phyloP scores from a whole-genome alignment of 495 filamentous ascomycete genomes.

The Xylaria acuta region DNA sequence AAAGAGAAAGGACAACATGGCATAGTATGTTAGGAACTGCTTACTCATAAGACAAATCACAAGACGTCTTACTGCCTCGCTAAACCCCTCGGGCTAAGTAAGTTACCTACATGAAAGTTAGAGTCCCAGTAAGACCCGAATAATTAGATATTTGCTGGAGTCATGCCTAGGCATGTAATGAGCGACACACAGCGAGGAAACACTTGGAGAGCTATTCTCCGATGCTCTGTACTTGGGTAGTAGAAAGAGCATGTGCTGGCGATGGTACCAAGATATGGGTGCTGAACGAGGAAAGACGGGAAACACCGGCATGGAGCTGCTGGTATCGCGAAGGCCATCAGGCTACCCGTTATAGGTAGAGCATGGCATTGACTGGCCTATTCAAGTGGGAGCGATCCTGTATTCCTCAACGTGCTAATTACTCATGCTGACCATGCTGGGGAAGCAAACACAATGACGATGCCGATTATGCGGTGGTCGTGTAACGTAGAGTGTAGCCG shows the following conservation, averaged over 20 bases:
- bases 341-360: not conserved
- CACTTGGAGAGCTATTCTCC: not conserved
- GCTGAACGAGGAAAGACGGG: not conserved
- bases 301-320: not conserved
- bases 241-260: not conserved
- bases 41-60: conserved; percentile 21
- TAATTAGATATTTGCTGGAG: not conserved
- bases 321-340: not conserved
- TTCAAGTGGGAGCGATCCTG: not conserved
- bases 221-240: not conserved
- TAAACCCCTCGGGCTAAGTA: too few relatives aligned
- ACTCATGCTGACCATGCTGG: not conserved
- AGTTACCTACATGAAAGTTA: not conserved
- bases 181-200: not conserved
- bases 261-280: not conserved
- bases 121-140: not conserved
- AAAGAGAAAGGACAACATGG: not conserved
- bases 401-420: not conserved
- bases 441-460: conserved; percentile 5
- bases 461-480: not conserved
- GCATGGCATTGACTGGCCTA: not conserved
- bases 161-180: not conserved
- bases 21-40: not conserved
- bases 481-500: not conserved
- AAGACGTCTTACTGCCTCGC: conserved; percentile 14